phyloP scores from a whole-genome alignment of 805 yeast species.

The Tetrapisispora fleetii region DNA sequence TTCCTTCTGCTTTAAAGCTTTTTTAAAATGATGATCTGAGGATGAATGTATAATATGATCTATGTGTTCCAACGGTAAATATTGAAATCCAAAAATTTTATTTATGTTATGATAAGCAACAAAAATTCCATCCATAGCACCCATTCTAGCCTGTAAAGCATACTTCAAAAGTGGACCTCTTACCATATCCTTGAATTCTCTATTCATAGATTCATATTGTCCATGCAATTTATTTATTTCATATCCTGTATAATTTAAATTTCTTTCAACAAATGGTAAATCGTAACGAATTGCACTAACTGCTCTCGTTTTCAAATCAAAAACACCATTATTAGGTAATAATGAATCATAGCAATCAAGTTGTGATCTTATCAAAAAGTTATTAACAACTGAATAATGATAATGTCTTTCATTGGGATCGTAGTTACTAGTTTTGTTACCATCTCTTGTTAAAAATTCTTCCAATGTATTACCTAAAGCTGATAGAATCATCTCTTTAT shows the following conservation, averaged over 20 bases:
- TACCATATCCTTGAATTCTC: slow-evolving; percentile 69
- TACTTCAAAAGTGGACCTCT: slow-evolving; percentile 75
- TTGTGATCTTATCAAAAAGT: slow-evolving; percentile 79
- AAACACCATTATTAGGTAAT: slow-evolving; percentile 83
- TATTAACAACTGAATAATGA: slow-evolving; percentile 61
- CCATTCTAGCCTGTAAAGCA: slow-evolving; percentile 84
- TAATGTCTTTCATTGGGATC: slow-evolving; percentile 34
- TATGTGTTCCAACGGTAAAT: slow-evolving; percentile 62
- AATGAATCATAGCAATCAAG: slow-evolving; percentile 70
- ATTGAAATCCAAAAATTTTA: slow-evolving; percentile 81
- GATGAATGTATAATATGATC: slow-evolving; percentile 53
- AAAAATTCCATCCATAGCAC: slow-evolving; percentile 94
- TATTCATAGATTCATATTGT: slow-evolving; percentile 64
- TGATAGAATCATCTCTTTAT: slow-evolving; percentile 57
- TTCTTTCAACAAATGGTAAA: slow-evolving; percentile 44
- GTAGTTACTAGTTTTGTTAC: not conserved
- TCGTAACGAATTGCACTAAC: slow-evolving; percentile 80
- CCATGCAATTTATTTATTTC: slow-evolving; percentile 57
- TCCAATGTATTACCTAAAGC: slow-evolving; percentile 75
- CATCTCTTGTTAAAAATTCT: slow-evolving; percentile 37
- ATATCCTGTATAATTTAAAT: slow-evolving; percentile 52
- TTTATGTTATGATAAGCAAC: slow-evolving; percentile 82
- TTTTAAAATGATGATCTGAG: slow-evolving; percentile 20
- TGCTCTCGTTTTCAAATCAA: slow-evolving; percentile 88
- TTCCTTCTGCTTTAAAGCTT: slow-evolving; percentile 10